Base-by-base conservation (phyloP, 1,284 basidiomycete genomes). In the Pterulicium gracile region DNA sequence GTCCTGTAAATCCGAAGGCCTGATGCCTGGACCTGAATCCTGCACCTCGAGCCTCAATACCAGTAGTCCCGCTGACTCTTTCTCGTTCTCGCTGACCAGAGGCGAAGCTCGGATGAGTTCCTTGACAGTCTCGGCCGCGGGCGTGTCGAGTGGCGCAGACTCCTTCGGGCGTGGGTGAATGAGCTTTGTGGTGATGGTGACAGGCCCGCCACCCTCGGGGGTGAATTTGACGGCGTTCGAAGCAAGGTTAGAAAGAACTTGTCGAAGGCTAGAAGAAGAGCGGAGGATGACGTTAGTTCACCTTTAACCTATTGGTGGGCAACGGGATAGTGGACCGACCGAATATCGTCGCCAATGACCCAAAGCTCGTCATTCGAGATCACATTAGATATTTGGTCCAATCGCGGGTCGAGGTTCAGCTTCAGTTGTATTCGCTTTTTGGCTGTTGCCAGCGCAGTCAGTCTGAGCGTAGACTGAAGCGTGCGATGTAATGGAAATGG, bases 401-500 rank as follows among this genome's bases (percentile, higher is more conserved):
- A 69, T 18, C 62, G 55, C 3, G 59, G 58, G 52, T 77, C 73
- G 12, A 76, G 55, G 1, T 67, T 59, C 19, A 68, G 61, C 3
- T 63, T 54, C 15, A 77, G 61, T 3, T 60, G 53, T 17, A 76
- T 21, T 5, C 42, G 63, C 3, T 66, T 66, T 12, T 66, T 62
- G 19, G 66, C 61, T 0, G 67, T 65, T 36, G 70, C 70, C 27
- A 69, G 59, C 3, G 67, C 63, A 44, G 75, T 64, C 1, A 68
- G 68, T 7, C 69, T 61, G 3, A 75, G 63, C 36, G 73, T 69
- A 7, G 69, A 61, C 23, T 67, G 65, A 45, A 77, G 69, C 20
- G 68, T 65, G 45, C 66, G 64, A 55, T 76, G 73, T 42, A 77
- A 65, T 17, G 69, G 64, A 58, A 74, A 75, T 0, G 73, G 72